Conservation (phyloP, 768 basidiomycete species). For the Erythrobasidium yunnanense region DNA sequence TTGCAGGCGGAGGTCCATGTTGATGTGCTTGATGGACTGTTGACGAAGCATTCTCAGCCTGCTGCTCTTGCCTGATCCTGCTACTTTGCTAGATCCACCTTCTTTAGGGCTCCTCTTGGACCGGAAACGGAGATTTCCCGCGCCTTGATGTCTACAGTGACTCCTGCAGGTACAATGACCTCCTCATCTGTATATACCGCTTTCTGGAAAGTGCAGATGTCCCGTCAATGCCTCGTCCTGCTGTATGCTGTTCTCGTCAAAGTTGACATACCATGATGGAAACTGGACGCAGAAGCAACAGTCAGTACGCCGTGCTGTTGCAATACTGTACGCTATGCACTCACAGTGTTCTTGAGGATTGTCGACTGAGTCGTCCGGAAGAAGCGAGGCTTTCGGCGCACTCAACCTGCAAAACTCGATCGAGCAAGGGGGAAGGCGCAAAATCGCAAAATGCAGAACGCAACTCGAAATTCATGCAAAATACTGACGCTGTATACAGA, state of each 20-base stretch:
- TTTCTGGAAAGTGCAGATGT: neutral
- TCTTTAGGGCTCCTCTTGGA: conserved; percentile 81
- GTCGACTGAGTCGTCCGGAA: too few species aligned
- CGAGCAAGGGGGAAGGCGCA: too few species aligned
- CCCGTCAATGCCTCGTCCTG: neutral
- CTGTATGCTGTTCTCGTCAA: neutral
- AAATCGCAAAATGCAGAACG: too few species aligned
- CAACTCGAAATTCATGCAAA: too few species aligned
- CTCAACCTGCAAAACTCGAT: too few species aligned
- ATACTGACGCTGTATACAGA: too few species aligned
- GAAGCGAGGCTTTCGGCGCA: too few species aligned
- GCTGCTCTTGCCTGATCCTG: neutral
- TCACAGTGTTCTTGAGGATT: too few species aligned
- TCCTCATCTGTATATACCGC: conserved; percentile 52
- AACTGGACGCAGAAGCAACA: too few species aligned
- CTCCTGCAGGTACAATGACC: conserved; percentile 72
- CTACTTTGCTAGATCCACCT: conserved; percentile 43
- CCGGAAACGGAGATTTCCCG: conserved; percentile 84
- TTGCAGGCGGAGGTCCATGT: conserved; percentile 43
- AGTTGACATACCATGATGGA: too few species aligned
- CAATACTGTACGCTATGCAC: too few species aligned
- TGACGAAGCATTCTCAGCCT: neutral
- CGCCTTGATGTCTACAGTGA: conserved; percentile 78
- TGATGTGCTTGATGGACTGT: conserved; percentile 53
- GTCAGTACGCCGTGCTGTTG: too few species aligned